A percentile compares a stretch with the other conserved stretches of the same genome.
Conservation (phyloP, 106 monocot genomes). For the Apostasia shenzhenica region DNA sequence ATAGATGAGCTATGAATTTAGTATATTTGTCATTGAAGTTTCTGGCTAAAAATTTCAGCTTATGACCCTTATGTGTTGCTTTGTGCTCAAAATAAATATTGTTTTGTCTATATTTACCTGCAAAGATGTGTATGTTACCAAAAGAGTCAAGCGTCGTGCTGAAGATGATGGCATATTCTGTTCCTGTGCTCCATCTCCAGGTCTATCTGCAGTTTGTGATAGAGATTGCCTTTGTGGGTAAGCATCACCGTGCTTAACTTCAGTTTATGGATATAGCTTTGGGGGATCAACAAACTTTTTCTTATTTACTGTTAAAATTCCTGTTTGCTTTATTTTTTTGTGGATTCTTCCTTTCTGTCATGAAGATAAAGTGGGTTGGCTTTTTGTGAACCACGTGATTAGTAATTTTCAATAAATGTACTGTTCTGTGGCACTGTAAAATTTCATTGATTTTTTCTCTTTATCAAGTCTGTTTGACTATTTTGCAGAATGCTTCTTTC, state of each 20-base stretch:
- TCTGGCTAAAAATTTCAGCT: background rate
- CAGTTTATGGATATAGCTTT: background rate
- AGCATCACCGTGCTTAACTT: conserved; percentile 14
- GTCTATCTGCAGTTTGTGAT: conserved; percentile 37
- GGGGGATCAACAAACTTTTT: background rate
- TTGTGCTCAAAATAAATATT: background rate
- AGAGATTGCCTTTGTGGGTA: conserved; percentile 89
- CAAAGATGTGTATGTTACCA: conserved; percentile 78
- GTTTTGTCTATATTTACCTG: conserved; percentile 16
- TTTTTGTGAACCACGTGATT: background rate
- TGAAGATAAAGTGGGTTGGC: background rate
- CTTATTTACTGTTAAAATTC: background rate
- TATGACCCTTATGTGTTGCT: background rate
- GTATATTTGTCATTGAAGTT: too few species aligned
- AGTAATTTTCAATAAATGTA: background rate
- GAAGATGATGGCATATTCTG: conserved; percentile 99
- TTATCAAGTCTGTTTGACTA: background rate
- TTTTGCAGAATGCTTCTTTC: conserved; percentile 79
- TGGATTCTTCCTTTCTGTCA: background rate
- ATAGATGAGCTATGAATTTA: too few species aligned
- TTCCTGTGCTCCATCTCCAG: conserved; percentile 43
- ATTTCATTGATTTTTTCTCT: background rate
- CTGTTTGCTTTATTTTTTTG: background rate
- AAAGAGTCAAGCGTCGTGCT: conserved; percentile 41
- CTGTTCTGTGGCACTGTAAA: background rate